Evolutionary conservation across 2,329 filamentous ascomycete species (phyloP).

Genomic region (Fusarium albidum): DNA sequence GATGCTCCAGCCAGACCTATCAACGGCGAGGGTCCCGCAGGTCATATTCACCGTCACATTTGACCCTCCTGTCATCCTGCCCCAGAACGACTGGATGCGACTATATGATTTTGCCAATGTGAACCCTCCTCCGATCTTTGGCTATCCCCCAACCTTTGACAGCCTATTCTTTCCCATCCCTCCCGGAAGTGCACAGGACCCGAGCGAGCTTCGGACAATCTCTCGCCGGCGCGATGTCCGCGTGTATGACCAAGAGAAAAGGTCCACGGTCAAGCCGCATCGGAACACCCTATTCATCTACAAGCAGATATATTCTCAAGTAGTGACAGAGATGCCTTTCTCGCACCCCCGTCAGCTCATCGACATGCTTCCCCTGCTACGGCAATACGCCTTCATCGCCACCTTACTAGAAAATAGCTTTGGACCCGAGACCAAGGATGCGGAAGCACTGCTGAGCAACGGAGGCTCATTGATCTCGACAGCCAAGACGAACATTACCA

Average conservation of each 20-base stretch:
- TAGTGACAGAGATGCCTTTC: slow-evolving; percentile 75
- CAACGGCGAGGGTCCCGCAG: slow-evolving; percentile 67
- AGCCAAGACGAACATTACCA: slow-evolving; percentile 36
- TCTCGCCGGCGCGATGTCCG: slow-evolving; percentile 56
- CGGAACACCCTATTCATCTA: slow-evolving; percentile 73
- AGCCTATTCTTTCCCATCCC: slow-evolving; percentile 63
- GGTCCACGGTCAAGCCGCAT: slow-evolving; percentile 50
- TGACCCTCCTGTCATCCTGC: slow-evolving; percentile 76
- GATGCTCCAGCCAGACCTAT: slow-evolving; percentile 56
- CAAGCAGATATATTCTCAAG: slow-evolving; percentile 75
- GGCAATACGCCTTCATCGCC: slow-evolving; percentile 78
- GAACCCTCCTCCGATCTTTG: slow-evolving; percentile 47
- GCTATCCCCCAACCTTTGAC: slow-evolving; percentile 62
- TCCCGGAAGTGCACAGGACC: slow-evolving; percentile 58
- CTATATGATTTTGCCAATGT: slow-evolving; percentile 66
- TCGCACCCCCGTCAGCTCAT: slow-evolving; percentile 80
- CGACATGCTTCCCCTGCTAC: slow-evolving; percentile 74
- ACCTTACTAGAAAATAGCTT: slow-evolving; percentile 71
- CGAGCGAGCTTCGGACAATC: slow-evolving; percentile 66
- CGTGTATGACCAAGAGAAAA: slow-evolving; percentile 46
- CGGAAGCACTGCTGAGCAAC: slow-evolving; percentile 14
- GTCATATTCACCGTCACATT: slow-evolving; percentile 79
- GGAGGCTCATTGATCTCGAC: background rate
- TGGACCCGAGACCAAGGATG: slow-evolving; percentile 45
- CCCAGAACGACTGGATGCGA: slow-evolving; percentile 68